Conservation (phyloP, 306 rosid species). For the Echinosophora koreensis region DNA sequence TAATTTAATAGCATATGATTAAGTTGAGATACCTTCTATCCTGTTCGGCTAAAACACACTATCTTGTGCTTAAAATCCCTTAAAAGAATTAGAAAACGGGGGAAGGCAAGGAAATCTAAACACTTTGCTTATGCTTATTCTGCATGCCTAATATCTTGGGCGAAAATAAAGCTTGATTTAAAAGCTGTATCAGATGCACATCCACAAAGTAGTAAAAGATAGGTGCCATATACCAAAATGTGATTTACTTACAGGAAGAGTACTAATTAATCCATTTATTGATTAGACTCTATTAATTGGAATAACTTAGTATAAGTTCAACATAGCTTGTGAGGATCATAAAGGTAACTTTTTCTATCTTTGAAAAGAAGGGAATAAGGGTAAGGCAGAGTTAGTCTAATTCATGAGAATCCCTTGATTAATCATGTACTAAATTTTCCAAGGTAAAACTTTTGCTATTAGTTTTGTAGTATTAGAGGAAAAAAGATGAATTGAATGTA, state of each 20-base stretch:
- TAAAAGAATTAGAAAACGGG: conserved; percentile 38
- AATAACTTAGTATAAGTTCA: conserved; percentile 18
- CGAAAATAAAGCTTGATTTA: conserved; percentile 30
- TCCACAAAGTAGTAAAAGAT: conserved; percentile 9
- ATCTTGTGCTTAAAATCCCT: conserved; percentile 21
- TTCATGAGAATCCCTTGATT: conserved; percentile 24
- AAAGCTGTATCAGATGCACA: conserved; percentile 38
- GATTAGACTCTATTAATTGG: conserved; percentile 18
- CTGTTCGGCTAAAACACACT: conserved; percentile 9
- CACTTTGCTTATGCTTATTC: conserved; percentile 39
- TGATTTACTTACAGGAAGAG: conserved; percentile 28
- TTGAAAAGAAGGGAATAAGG: conserved; percentile 17
- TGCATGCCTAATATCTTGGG: conserved; percentile 38
- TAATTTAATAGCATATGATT: conserved; percentile 21
- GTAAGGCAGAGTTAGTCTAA: neutral
- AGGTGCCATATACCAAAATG: conserved; percentile 10
- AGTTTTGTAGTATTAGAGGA: neutral
- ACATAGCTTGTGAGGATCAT: conserved; percentile 18
- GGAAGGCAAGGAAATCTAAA: conserved; percentile 3
- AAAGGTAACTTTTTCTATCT: conserved; percentile 11
- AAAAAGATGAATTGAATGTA: neutral
- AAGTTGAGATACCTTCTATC: conserved; percentile 40
- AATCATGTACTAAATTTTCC: conserved; percentile 10
- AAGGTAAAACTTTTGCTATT: neutral
- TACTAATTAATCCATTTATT: conserved; percentile 16